These are phyloP conservation scores for Ustilago crameri DNA, from an alignment of 1,284 basidiomycete genomes.

Conservation along the genomic window DNA sequence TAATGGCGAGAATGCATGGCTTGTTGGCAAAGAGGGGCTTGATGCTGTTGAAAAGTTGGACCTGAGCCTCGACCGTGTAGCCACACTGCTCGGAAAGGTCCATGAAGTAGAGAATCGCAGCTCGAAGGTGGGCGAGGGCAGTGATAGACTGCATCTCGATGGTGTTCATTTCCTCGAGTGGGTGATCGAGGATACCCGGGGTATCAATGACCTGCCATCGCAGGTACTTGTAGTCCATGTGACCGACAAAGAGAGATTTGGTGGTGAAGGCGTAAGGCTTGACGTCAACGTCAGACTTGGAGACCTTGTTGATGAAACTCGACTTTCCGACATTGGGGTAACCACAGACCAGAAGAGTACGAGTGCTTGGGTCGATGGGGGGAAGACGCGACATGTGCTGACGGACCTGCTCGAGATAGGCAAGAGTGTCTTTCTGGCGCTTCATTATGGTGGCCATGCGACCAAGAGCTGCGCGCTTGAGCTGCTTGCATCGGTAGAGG, in stretches of 20 bases:
- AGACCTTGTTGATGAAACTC: slow-evolving; percentile 68
- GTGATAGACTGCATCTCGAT: slow-evolving; percentile 69
- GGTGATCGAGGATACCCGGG: slow-evolving; percentile 67
- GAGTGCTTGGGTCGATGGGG: slow-evolving; percentile 65
- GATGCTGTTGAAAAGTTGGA: slow-evolving; percentile 67
- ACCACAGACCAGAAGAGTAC: slow-evolving; percentile 66
- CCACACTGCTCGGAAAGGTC: slow-evolving; percentile 68
- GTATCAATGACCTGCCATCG: slow-evolving; percentile 68
- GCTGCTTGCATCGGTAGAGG: slow-evolving; percentile 68
- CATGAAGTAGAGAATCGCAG: slow-evolving; percentile 68
- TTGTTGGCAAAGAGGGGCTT: slow-evolving; percentile 68
- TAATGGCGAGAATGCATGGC: slow-evolving; percentile 66
- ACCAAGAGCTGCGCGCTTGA: slow-evolving; percentile 67
- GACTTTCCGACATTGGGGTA: slow-evolving; percentile 69
- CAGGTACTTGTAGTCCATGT: slow-evolving; percentile 69
- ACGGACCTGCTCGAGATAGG: slow-evolving; percentile 67
- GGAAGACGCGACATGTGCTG: slow-evolving; percentile 68
- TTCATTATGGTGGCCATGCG: slow-evolving; percentile 68
- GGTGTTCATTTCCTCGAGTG: slow-evolving; percentile 68
- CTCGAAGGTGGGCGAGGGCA: slow-evolving; percentile 65
- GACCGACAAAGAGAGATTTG: slow-evolving; percentile 68
- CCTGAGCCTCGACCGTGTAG: slow-evolving; percentile 67
- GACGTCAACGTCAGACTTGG: slow-evolving; percentile 67
- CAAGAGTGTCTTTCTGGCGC: slow-evolving; percentile 67
- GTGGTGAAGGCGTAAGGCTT: slow-evolving; percentile 68